Evolutionary conservation across 768 basidiomycete species (phyloP).

Genomic region (Tephrocybe sp.): DNA sequence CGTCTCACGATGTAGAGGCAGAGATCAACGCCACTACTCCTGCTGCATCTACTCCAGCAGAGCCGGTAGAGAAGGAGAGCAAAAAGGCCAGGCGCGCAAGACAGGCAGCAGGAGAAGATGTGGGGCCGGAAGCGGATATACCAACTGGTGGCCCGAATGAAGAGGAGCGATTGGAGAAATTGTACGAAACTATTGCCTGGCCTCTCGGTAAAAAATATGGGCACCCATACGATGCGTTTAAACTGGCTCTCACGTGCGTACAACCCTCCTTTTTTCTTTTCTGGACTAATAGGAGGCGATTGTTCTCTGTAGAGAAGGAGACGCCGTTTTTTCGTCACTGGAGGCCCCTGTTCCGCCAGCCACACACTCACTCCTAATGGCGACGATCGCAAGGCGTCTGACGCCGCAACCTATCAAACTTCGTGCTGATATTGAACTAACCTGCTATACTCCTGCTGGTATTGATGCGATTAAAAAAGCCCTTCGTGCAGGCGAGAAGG

Average conservation of each 20-base stretch:
- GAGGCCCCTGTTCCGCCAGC: conserved; percentile 51
- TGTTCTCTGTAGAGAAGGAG: conserved; percentile 35
- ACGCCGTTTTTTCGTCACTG: conserved; percentile 78
- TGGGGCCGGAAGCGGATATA: conserved; percentile 36
- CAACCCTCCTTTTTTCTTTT: not conserved
- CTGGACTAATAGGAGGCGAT: not conserved
- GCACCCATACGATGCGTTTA: conserved; percentile 97
- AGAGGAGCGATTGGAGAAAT: conserved; percentile 75
- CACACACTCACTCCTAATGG: conserved; percentile 61
- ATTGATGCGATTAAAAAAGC: conserved; percentile 97
- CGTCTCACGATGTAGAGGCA: conserved; percentile 37
- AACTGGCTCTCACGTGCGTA: conserved; percentile 87
- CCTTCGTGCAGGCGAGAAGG: conserved; percentile 81
- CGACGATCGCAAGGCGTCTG: conserved; percentile 89
- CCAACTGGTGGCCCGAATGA: conserved; percentile 49
- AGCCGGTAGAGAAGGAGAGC: conserved; percentile 43
- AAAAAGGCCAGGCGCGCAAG: conserved; percentile 47
- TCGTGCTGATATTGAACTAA: conserved; percentile 95
- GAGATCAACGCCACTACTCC: conserved; percentile 27
- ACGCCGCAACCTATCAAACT: conserved; percentile 99
- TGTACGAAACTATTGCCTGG: conserved; percentile 94
- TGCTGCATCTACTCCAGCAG: conserved; percentile 16
- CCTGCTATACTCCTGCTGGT: conserved; percentile 92
- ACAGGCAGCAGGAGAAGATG: conserved; percentile 45
- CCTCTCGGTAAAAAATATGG: conserved; percentile 90